Evolutionary conservation across 805 yeast species (phyloP).

Genomic region (Candida pini): DNA sequence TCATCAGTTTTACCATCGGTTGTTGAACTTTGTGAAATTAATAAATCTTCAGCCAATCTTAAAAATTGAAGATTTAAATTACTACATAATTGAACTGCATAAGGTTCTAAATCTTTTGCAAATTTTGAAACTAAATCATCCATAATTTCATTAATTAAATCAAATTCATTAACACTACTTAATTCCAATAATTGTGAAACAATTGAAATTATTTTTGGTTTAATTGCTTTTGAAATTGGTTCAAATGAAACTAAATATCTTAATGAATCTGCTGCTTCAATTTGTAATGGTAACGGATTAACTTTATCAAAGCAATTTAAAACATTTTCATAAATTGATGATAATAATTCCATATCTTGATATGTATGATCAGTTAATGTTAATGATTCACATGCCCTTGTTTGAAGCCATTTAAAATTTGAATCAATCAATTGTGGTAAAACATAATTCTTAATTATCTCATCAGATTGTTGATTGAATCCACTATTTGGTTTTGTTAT

Average conservation of each 20-base stretch:
- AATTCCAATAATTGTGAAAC: constrained; percentile 71
- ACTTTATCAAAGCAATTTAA: constrained; percentile 30
- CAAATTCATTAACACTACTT: constrained; percentile 74
- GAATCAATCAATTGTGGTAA: constrained; percentile 53
- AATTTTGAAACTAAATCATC: constrained; percentile 89
- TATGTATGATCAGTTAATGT: constrained; percentile 23
- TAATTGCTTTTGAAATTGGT: constrained; percentile 53
- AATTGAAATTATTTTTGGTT: constrained; percentile 60
- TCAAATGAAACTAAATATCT: constrained; percentile 33
- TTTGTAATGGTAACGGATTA: constrained; percentile 43
- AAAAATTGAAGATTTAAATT: constrained; percentile 71
- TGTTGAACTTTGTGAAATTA: constrained; percentile 30
- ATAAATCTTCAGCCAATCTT: constrained; percentile 59
- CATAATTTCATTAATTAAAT: constrained; percentile 80
- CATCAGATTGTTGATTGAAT: constrained; percentile 55
- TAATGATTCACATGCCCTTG: constrained; percentile 60
- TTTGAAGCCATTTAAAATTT: constrained; percentile 60
- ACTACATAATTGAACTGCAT: constrained; percentile 63
- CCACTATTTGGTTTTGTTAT: constrained; percentile 48
- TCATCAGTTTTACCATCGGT: constrained; percentile 33
- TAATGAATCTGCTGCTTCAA: constrained; percentile 49
- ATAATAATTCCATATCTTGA: constrained; percentile 24
- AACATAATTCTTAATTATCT: constrained; percentile 51
- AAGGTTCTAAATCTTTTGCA: constrained; percentile 83
- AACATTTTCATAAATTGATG: constrained; percentile 31